A percentile compares a stretch with the other conserved stretches of the same genome.
Conservation (phyloP, 345 rosid species). For the Aquilaria sinensis region DNA sequence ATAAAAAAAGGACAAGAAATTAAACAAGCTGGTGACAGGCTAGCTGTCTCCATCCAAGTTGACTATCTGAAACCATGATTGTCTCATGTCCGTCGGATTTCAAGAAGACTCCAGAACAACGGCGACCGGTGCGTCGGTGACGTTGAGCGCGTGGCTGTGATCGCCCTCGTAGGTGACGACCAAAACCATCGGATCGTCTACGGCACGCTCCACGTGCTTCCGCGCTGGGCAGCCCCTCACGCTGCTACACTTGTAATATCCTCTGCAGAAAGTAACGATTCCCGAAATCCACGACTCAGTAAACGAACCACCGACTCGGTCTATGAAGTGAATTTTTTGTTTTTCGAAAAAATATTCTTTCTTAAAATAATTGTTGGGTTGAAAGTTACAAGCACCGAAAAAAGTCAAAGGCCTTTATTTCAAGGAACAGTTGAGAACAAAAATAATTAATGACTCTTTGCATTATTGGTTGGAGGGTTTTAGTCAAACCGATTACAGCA, state of each 20-base stretch:
- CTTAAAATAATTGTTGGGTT: no score
- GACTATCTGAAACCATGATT: constrained; percentile 10
- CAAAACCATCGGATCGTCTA: constrained; percentile 66
- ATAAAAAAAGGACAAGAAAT: constrained; percentile 21
- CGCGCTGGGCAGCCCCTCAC: constrained; percentile 81
- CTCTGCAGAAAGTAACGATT: constrained; percentile 26
- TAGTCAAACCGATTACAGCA: constrained; percentile 10
- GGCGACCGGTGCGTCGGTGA: constrained; percentile 22
- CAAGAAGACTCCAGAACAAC: constrained; percentile 52
- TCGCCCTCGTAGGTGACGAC: constrained; percentile 78
- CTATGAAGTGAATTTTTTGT: no score
- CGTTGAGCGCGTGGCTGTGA: constrained; percentile 40
- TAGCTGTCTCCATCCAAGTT: constrained; percentile 10
- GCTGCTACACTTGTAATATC: constrained; percentile 85
- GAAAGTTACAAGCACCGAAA: background rate
- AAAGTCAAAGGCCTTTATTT: constrained; percentile 6
- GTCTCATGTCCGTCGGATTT: background rate
- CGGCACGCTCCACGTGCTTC: constrained; percentile 80
- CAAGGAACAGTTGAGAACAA: background rate
- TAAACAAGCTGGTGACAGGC: constrained; percentile 5
- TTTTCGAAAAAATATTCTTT: no score
- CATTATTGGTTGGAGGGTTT: background rate
- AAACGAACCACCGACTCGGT: background rate
- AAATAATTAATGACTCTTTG: background rate
- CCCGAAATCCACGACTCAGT: background rate